Base-by-base conservation (phyloP, 768 basidiomycete species). In the Tricholoma sp. region DNA sequence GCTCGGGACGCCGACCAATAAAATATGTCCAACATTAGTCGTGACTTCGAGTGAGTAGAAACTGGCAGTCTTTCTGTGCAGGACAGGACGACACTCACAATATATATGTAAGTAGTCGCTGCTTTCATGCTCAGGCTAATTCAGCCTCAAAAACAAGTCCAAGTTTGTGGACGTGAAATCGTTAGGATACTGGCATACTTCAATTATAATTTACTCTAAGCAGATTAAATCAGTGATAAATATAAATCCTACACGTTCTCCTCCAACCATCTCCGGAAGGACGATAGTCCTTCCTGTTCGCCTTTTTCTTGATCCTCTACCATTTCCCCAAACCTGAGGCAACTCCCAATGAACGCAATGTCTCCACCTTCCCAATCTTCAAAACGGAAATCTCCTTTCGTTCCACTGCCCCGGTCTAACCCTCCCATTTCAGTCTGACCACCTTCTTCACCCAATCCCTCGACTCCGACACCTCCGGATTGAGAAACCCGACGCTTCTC, bases 301-400 rank as follows among this genome's bases (percentile, higher is more conserved):
- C 48, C 60, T 61, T 82, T 80, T 58, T 74, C 75, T 10, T 73
- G 73, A 9, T 66, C 67, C 36, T 67, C 55, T n/a, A 58, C 50
- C 3, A 42, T 10, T 45, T 59, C 65, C 28, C 56, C 61, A 20
- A 67, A 55, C 41, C 67, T 65, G 28, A 80, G 75, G 56, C 79
- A 87, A 0, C 83, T 85, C 28, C 82, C 86, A 33, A 86, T 58
- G 62, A 91, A 88, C 1, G 74, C 66, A 17, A 91, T 73, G n/a
- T 90, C 85, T 7, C 91, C 91, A 2, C 89, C 91, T 61, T 92
- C 91, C 91, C 91, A 94, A 42, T 86, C 83, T 3, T 77, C 78
- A 63, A 93, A 93, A 61, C 75, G 84, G 75, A 94, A 94, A 17
- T 72, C 59, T 0, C 77, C 79, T 12, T 76, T 79, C 28, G 75